Evolutionary conservation across 106 monocot species (phyloP).

Genomic region (Acanthochlamys bracteata): DNA sequence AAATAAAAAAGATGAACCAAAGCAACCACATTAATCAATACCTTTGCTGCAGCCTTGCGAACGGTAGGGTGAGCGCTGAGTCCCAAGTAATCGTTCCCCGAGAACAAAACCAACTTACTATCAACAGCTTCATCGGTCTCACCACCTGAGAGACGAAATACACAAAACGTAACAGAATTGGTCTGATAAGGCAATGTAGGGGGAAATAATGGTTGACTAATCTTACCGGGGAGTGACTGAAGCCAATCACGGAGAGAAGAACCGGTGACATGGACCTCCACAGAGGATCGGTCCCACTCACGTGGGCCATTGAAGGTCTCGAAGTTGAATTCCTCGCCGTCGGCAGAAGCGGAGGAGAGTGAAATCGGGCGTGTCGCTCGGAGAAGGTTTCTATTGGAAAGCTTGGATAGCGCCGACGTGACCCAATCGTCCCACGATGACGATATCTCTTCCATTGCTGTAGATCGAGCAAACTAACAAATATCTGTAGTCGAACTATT

Average conservation of each 20-base stretch:
- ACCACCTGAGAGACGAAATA: constrained; percentile 9
- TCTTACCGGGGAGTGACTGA: constrained; percentile 23
- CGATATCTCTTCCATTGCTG: constrained; percentile 8
- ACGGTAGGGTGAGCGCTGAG: constrained; percentile 73
- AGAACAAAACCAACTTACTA: constrained; percentile 71
- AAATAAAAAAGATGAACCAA: not conserved
- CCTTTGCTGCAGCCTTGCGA: constrained; percentile 49
- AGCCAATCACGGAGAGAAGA: constrained; percentile 45
- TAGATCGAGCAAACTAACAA: no score
- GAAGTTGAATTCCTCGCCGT: not conserved
- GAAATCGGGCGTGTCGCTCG: constrained; percentile 53
- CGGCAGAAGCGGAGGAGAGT: constrained; percentile 4
- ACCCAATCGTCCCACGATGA: constrained; percentile 51
- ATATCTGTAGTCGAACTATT: no score
- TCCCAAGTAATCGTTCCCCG: constrained; percentile 89
- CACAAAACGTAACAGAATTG: not conserved
- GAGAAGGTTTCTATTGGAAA: constrained; percentile 40
- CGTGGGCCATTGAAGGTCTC: constrained; percentile 46
- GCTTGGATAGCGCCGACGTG: constrained; percentile 35
- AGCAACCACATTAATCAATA: not conserved
- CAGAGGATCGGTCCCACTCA: constrained; percentile 60
- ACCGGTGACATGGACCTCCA: constrained; percentile 50
- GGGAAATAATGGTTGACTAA: not conserved
- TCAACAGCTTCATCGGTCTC: constrained; percentile 6
- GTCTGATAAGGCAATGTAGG: not conserved